Evolutionary conservation across 2,329 filamentous ascomycete species (phyloP), one percentile per base, ranked within the genome.

Genomic region (Epichloe gansuensis): DNA sequence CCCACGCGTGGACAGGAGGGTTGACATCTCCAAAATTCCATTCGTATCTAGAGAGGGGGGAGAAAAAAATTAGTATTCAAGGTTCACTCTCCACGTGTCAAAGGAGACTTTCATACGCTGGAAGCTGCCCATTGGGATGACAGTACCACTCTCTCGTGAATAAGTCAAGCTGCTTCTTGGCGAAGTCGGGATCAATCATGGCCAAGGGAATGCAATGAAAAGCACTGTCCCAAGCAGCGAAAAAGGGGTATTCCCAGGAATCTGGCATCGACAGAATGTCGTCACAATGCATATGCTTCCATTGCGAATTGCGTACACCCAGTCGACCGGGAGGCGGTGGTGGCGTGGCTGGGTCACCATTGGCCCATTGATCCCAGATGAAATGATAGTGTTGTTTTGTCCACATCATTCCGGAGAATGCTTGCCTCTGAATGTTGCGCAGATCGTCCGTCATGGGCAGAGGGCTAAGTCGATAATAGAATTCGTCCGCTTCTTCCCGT

Each of bases 21-120:
- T 97, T 97, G 57, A 96, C 91, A 61, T 97, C 93, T 51, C 90
- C 85, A 71, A 96, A 97, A 65, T 97, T 96, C 91, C 91, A 97
- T 66, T 97, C 91, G 62, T 85, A 84, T 34, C 76, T 79, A 41
- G 17, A 7, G 15, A 9, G 15, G 3, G 3, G 23, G 8, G 3
- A 1, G 23, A 47, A 15, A n/a, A n/a, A 5, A 12, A 44, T 64
- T 23, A 63, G 58, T 21, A 17, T 34, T n/a, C 21, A 5, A 23
- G 13, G 15, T 5, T 9, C 17, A 11, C 2, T 35, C 35, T 7
- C 27, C 41, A 38, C 3, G 36, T n/a, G 35, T 23, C 4, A 11
- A 7, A 36, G 1, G 4, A 9, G 5, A 12, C 17, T 15, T 71
- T 13, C 74, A 66, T 84, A 93, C 60, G 91, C 90, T 49, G 90